These are phyloP conservation scores for Dendrocalamus sinicus DNA, from an alignment of 176 grass and related monocot species.

Conservation along the genomic window DNA sequence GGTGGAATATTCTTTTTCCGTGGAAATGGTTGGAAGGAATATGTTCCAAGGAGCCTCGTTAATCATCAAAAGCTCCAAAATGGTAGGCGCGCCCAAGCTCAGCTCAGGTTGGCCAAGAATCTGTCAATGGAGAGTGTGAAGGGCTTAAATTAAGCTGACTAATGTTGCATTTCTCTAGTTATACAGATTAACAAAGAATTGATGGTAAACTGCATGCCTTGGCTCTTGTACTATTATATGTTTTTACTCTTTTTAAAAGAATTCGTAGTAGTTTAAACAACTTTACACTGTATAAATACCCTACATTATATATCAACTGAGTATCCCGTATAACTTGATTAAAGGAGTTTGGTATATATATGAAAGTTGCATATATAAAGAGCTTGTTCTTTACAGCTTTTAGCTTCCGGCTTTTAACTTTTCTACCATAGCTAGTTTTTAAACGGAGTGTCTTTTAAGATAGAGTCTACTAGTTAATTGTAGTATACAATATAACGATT, in stretches of 20 bases:
- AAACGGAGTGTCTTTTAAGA: too few species aligned
- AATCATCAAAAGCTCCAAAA: constrained; percentile 38
- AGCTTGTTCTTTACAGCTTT: too few species aligned
- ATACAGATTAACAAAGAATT: background rate
- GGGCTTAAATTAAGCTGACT: background rate
- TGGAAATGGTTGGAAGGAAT: constrained; percentile 44
- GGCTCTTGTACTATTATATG: background rate
- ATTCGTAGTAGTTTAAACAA: too few species aligned
- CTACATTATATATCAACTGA: background rate
- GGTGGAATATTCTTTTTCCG: constrained; percentile 50
- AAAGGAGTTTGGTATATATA: too few species aligned
- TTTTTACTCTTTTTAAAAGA: background rate
- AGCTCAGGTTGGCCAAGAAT: background rate
- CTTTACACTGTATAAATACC: too few species aligned
- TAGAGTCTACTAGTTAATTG: too few species aligned
- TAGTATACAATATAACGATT: too few species aligned
- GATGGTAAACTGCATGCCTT: background rate
- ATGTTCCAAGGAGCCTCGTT: constrained; percentile 53
- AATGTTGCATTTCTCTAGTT: background rate
- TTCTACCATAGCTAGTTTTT: too few species aligned
- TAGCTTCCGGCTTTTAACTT: too few species aligned
- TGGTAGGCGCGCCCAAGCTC: background rate
- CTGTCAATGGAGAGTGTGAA: background rate
- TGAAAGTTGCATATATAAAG: background rate
- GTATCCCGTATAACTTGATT: background rate